Evolutionary conservation across 2,329 filamentous ascomycete genomes (phyloP).

Genomic region (Aspergillus novofumigatus): DNA sequence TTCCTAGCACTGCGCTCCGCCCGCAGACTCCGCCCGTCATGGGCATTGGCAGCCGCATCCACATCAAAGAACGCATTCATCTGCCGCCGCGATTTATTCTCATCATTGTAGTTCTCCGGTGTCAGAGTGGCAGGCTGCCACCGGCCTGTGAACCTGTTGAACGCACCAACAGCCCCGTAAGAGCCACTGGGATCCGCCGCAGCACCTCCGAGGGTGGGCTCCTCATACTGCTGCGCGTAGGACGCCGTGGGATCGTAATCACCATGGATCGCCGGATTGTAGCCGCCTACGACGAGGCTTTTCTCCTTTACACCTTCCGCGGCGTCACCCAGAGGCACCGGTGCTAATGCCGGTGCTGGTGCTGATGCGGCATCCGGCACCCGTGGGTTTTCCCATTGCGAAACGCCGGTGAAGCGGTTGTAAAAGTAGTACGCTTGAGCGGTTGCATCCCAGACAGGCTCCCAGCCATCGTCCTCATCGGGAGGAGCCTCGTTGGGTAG

Average conservation of each 20-base stretch:
- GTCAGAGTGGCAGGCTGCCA: conserved; percentile 67
- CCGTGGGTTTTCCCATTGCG: conserved; percentile 85
- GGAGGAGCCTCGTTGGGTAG: conserved; percentile 52
- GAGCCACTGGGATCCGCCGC: conserved; percentile 42
- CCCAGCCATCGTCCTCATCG: conserved; percentile 67
- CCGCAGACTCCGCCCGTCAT: conserved; percentile 85
- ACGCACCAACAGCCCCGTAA: conserved; percentile 68
- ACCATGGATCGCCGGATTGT: conserved; percentile 94
- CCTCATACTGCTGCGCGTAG: conserved; percentile 66
- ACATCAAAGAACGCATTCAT: conserved; percentile 96
- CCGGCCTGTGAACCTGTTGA: conserved; percentile 85
- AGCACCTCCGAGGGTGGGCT: conserved; percentile 32
- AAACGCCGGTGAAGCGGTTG: conserved; percentile 70
- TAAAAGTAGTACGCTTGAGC: conserved; percentile 75
- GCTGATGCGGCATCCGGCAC: conserved; percentile 48
- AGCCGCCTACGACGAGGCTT: conserved; percentile 61
- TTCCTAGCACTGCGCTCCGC: conserved; percentile 85
- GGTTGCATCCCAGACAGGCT: conserved; percentile 68
- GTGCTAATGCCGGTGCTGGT: too few species aligned
- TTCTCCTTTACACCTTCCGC: conserved; percentile 34
- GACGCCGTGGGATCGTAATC: conserved; percentile 95
- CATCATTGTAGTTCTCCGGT: conserved; percentile 76
- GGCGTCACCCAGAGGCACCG: conserved; percentile 19
- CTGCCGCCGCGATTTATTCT: conserved; percentile 80
- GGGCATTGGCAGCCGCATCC: conserved; percentile 84